Evolutionary conservation across 331 rosid genomes (phyloP), one percentile per base, ranked within the genome.

Genomic region (Phaseolus coccineus): DNA sequence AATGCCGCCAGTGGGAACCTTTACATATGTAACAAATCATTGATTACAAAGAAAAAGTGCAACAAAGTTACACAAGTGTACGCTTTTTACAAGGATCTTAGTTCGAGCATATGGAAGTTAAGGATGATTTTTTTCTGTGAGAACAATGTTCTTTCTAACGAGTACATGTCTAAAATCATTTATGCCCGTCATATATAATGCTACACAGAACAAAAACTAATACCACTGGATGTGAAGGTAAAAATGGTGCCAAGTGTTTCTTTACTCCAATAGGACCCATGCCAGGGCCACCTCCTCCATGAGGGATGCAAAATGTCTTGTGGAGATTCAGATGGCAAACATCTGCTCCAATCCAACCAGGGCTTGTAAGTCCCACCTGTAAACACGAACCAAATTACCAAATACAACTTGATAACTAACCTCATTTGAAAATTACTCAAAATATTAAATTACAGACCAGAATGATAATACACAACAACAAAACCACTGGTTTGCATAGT

Each of bases 221-320:
- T 83, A 96, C 99, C 98, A 96, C 99, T 42, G 99, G 99, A 83
- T 96, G 99, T 9, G 99, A 96, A 25, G 99, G 99, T 87, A 96
- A 88, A 82, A 87, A 96, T 62, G 99, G 99, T 30, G 99, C 99
- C 86, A 96, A 86, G 91, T 96, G 99, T 68, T 93, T 86, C 95
- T 96, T 96, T 78, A 96, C 99, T 88, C 99, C 99, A 86, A 96
- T 96, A 56, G 99, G 99, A 87, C 99, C 99, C 99, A 96, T 96
- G 63, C 99, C 99, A 71, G 99, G 99, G 77, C 99, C 99, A 28
- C 99, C 99, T 73, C 99, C 99, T 84, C 99, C 99, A 64, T 96
- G 99, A 15, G 99, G 99, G 70, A 96, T 96, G 91, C 99, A 96
- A 77, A 96, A 96, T 82, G 99, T 96, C 88, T 96, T 96, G 8